Conservation (phyloP, 768 basidiomycete genomes). For the Lactarius pseudohatsudake region DNA sequence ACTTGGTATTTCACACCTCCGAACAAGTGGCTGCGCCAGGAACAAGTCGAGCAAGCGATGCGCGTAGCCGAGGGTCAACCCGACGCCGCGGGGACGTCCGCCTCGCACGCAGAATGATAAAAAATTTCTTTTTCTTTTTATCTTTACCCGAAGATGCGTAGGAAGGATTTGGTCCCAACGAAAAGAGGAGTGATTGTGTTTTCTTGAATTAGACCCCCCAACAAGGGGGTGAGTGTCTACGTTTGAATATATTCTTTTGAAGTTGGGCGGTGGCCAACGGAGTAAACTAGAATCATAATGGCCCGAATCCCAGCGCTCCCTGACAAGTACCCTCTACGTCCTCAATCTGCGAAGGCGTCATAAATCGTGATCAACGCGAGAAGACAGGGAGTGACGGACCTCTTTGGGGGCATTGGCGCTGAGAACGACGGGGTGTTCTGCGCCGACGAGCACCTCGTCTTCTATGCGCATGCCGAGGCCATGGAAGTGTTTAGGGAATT, state of each 20-base stretch:
- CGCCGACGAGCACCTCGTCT: conserved; percentile 75
- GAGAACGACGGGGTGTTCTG: conserved; percentile 59
- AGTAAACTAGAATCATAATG: conserved; percentile 38
- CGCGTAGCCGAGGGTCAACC: conserved; percentile 27
- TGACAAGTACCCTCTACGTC: conserved; percentile 83
- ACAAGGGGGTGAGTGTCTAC: neutral
- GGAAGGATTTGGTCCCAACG: neutral
- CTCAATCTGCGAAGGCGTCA: conserved; percentile 44
- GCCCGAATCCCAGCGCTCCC: conserved; percentile 62
- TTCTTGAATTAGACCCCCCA: conserved; percentile 8
- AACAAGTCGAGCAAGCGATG: conserved; percentile 56
- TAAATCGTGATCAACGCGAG: neutral
- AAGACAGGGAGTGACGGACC: conserved; percentile 40
- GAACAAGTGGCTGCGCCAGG: conserved; percentile 74
- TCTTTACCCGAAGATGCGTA: neutral
- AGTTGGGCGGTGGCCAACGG: neutral
- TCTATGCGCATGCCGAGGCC: conserved; percentile 92
- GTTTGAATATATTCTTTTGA: neutral
- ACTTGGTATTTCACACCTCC: conserved; percentile 80
- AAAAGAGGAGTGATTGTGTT: neutral
- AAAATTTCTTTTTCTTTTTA: neutral
- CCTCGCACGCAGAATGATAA: neutral
- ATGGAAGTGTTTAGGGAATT: conserved; percentile 87
- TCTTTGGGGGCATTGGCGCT: conserved; percentile 81
- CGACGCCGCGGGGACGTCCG: neutral